phyloP scores from a whole-genome alignment of 495 filamentous ascomycete species.

The Penicillium taxi region DNA sequence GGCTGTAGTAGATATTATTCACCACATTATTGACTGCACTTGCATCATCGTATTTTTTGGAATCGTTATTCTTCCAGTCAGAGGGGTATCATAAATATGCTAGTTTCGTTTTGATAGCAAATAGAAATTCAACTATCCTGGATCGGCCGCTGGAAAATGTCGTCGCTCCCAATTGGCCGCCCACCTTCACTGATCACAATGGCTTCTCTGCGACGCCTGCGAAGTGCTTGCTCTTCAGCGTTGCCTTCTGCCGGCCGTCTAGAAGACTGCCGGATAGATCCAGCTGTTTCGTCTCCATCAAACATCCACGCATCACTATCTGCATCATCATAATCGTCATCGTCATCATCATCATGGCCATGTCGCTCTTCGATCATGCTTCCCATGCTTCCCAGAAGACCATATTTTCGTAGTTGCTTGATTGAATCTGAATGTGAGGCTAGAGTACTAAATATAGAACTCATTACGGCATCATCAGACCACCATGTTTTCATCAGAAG shows the following conservation, averaged over 20 bases:
- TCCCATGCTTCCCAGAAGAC: conserved; percentile 36
- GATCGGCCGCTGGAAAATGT: conserved; percentile 43
- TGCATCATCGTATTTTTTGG: conserved; percentile 18
- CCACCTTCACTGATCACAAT: conserved; percentile 48
- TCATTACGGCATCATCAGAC: conserved; percentile 40
- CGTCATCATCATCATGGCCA: conserved; percentile 39
- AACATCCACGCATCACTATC: conserved; percentile 47
- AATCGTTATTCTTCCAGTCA: neutral
- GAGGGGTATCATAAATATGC: neutral
- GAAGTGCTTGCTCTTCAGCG: conserved; percentile 41
- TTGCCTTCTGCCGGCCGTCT: conserved; percentile 38
- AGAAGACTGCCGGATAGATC: conserved; percentile 16
- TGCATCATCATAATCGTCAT: conserved; percentile 41
- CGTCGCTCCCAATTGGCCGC: conserved; percentile 38
- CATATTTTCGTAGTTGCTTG: conserved; percentile 38
- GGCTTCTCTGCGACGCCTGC: conserved; percentile 45
- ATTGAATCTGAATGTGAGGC: conserved; percentile 25
- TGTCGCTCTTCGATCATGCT: conserved; percentile 38
- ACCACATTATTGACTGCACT: conserved; percentile 8
- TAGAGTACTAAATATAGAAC: conserved; percentile 32
- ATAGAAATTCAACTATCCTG: conserved; percentile 8
- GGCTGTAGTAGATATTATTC: conserved; percentile 37
- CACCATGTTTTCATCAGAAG: conserved; percentile 42
- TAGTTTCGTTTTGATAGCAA: neutral
- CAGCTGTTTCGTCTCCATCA: conserved; percentile 41